Conservation (phyloP, 805 yeast species). For the Sugiyamaella marilandica region DNA sequence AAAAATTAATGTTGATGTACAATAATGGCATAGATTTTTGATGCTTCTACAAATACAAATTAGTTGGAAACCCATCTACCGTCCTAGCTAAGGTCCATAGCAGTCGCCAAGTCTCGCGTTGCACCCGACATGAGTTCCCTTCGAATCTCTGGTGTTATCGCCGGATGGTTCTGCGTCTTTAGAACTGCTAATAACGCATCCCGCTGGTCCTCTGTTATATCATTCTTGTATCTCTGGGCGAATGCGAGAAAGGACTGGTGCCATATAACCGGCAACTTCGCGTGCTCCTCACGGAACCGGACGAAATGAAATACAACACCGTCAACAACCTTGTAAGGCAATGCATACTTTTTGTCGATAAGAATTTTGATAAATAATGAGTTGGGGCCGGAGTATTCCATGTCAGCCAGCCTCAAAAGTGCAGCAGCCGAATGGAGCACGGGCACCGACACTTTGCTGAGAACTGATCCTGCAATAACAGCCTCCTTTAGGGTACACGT, state of each 20-base stretch:
- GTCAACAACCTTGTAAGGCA: slow-evolving; percentile 95
- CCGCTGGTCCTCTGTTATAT: slow-evolving; percentile 97
- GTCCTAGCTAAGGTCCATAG: slow-evolving; percentile 17
- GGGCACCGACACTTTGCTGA: slow-evolving; percentile 86
- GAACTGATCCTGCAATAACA: slow-evolving; percentile 86
- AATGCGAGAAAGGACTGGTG: slow-evolving; percentile 92
- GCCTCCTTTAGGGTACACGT: slow-evolving; percentile 87
- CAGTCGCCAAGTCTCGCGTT: slow-evolving; percentile 14
- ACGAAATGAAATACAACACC: slow-evolving; percentile 91
- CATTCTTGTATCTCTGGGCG: slow-evolving; percentile 94
- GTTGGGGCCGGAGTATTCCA: slow-evolving; percentile 82
- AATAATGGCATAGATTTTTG: neutral
- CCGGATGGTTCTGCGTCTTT: slow-evolving; percentile 82
- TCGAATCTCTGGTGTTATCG: slow-evolving; percentile 90
- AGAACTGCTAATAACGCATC: slow-evolving; percentile 89
- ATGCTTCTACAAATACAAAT: neutral
- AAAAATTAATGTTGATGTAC: slow-evolving; percentile 15
- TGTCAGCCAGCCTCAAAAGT: slow-evolving; percentile 71
- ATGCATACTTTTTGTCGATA: slow-evolving; percentile 90
- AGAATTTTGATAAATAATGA: slow-evolving; percentile 86
- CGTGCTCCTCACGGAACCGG: slow-evolving; percentile 57
- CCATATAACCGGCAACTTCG: slow-evolving; percentile 87
- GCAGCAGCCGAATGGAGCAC: slow-evolving; percentile 96
- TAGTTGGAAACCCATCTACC: neutral
- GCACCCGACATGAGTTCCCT: slow-evolving; percentile 87